phyloP scores from a whole-genome alignment of 2,329 filamentous ascomycete genomes.

The Pseudogymnoascus sp. region DNA sequence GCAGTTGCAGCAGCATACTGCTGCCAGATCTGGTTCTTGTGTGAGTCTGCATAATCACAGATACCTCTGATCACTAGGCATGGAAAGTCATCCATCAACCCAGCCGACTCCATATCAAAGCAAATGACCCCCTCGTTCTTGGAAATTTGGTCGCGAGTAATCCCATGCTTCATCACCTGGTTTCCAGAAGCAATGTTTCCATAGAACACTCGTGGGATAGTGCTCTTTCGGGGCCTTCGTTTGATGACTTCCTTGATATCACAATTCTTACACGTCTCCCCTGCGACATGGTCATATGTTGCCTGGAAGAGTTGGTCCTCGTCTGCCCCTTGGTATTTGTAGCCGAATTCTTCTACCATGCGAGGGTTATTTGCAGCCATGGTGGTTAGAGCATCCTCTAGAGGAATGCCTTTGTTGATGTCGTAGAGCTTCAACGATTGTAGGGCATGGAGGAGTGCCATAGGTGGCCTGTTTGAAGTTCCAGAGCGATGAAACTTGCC shows the following conservation, averaged over 20 bases:
- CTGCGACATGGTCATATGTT: conserved; percentile 8
- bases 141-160: neutral
- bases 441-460: conserved; percentile 10
- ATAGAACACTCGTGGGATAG: neutral
- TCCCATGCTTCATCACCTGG: conserved; percentile 12
- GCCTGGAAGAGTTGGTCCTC: conserved; percentile 11
- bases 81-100: conserved; percentile 15
- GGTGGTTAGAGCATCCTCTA: neutral
- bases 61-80: conserved; percentile 15
- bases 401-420: conserved; percentile 8
- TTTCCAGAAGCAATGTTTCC: conserved; percentile 14
- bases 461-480: conserved; percentile 11
- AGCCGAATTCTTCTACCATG: conserved; percentile 10
- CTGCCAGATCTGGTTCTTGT: conserved; percentile 16
- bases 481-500: conserved; percentile 9
- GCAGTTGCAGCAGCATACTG: conserved; percentile 13
- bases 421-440: conserved; percentile 8
- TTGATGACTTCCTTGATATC: neutral
- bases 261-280: conserved; percentile 9
- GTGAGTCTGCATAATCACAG: conserved; percentile 15
- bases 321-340: conserved; percentile 9
- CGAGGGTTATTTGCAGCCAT: conserved; percentile 9
- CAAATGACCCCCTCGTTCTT: conserved; percentile 11
- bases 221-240: neutral
- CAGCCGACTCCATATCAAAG: conserved; percentile 5